These are phyloP conservation scores for Bisporella sp. DNA, from an alignment of 2,329 filamentous ascomycete genomes.

Conservation along the genomic window DNA sequence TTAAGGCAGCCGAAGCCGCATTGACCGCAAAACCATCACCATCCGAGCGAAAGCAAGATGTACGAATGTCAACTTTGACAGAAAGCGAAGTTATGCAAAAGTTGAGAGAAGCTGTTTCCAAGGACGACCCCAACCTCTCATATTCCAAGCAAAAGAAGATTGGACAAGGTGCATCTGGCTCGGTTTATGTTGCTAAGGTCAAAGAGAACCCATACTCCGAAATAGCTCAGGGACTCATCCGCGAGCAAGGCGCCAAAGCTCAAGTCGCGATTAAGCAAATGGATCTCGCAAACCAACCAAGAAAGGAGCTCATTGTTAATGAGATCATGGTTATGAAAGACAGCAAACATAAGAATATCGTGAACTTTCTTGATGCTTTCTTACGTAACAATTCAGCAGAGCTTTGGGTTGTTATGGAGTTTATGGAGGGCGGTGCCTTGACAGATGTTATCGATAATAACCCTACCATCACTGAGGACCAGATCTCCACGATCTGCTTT, in stretches of 20 bases:
- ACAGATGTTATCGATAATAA: conserved; percentile 99
- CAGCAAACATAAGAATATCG: conserved; percentile 95
- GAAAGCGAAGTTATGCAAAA: conserved; percentile 97
- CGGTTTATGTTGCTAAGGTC: conserved; percentile 94
- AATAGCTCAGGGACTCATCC: conserved; percentile 70
- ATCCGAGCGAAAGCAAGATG: conserved; percentile 76
- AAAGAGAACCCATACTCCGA: conserved; percentile 81
- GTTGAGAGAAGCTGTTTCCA: conserved; percentile 88
- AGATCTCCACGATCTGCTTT: conserved; percentile 93
- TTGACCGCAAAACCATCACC: conserved; percentile 74
- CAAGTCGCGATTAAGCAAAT: conserved; percentile 99
- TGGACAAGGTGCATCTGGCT: conserved; percentile 94
- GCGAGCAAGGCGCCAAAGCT: conserved; percentile 70
- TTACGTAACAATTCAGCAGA: conserved; percentile 89
- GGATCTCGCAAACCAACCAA: conserved; percentile 93
- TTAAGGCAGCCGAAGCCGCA: conserved; percentile 85
- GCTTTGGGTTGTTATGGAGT: conserved; percentile 99
- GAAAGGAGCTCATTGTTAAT: conserved; percentile 98
- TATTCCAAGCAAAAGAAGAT: conserved; percentile 99
- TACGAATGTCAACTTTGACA: conserved; percentile 97
- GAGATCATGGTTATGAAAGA: conserved; percentile 99
- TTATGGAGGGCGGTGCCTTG: conserved; percentile 96
- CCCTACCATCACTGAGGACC: conserved; percentile 84
- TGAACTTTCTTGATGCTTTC: conserved; percentile 97
- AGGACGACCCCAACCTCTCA: conserved; percentile 87